phyloP scores from a whole-genome alignment of 768 basidiomycete genomes.

The Hypsizygus marmoreus region DNA sequence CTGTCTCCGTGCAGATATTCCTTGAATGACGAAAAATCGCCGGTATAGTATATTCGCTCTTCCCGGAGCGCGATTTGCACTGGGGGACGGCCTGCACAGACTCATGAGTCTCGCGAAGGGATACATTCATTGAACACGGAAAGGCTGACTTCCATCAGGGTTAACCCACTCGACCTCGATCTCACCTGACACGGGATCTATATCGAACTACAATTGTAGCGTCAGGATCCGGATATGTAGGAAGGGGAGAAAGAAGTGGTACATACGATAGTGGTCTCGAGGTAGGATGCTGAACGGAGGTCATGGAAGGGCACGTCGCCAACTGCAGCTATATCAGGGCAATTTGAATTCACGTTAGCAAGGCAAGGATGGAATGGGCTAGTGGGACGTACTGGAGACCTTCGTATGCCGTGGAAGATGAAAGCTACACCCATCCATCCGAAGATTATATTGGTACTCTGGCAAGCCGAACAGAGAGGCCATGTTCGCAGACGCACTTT shows the following conservation, averaged over 20 bases:
- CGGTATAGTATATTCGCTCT: slow-evolving; percentile 23
- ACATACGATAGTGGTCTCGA: slow-evolving; percentile 21
- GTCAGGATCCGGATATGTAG: background rate
- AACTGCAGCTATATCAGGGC: slow-evolving; percentile 9
- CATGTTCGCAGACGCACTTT: too few species aligned
- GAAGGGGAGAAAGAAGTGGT: background rate
- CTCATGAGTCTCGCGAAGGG: background rate
- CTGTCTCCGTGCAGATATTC: slow-evolving; percentile 6
- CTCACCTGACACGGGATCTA: slow-evolving; percentile 15
- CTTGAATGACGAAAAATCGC: slow-evolving; percentile 19
- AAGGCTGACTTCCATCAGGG: slow-evolving; percentile 17
- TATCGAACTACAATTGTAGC: slow-evolving; percentile 15
- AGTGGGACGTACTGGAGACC: slow-evolving; percentile 9
- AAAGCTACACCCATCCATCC: slow-evolving; percentile 19
- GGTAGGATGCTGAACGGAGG: slow-evolving; percentile 5
- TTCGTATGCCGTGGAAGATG: slow-evolving; percentile 19
- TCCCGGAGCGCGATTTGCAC: slow-evolving; percentile 17
- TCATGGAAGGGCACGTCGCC: slow-evolving; percentile 16
- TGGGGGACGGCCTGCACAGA: slow-evolving; percentile 10
- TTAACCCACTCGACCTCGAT: slow-evolving; percentile 24
- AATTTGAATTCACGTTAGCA: background rate
- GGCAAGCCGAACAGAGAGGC: too few species aligned
- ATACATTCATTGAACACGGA: too few species aligned
- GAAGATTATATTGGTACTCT: too few species aligned
- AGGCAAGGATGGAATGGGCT: background rate